Evolutionary conservation across 2,329 filamentous ascomycete species (phyloP), one percentile per base, ranked within the genome.

Genomic region (Orbilia oligospora): DNA sequence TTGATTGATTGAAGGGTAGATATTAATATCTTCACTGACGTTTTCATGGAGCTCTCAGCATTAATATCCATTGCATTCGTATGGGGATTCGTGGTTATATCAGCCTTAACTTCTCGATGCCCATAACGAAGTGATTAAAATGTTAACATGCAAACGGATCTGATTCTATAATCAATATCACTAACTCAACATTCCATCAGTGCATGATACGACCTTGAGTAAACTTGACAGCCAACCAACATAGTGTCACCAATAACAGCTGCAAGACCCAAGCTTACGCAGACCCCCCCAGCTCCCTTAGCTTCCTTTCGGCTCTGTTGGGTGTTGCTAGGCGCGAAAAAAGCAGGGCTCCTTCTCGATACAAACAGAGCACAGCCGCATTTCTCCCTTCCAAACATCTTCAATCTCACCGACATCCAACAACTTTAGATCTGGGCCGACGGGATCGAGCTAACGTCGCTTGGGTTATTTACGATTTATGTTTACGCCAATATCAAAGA

Each of bases 291-390:
- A 41, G 49, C 22, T 49, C 10, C 22, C 14, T 68, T 55, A 44
- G 48, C 53, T 49, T 51, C 48, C 20, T 55, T 51, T 66, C 53
- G 49, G 63, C 49, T 73, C 49, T 61, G 33, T 67, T 58, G 56
- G 58, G 51, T 41, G 70, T 73, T 75, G 71, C 71, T 75, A 75
- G 71, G 71, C 64, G 71, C 71, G 56, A 61, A 61, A 61, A 61
- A 41, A 61, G 56, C 36, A 61, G 56, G 56, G 56, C 56, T 61
- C 56, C 71, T 56, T 66, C 38, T 51, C 58, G 41, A 46, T 30
- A 63, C 53, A 71, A 53, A 56, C 30, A 73, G 18, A 24, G 55
- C 70, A 73, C 70, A 73, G 70, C 68, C 68, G 68, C 68, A 58
- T 65, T 71, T 65, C 41, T 27, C 56, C 56, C 20, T 30, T 61